phyloP scores from a whole-genome alignment of 257 asterid species.

The Paraleonurus japonicus region DNA sequence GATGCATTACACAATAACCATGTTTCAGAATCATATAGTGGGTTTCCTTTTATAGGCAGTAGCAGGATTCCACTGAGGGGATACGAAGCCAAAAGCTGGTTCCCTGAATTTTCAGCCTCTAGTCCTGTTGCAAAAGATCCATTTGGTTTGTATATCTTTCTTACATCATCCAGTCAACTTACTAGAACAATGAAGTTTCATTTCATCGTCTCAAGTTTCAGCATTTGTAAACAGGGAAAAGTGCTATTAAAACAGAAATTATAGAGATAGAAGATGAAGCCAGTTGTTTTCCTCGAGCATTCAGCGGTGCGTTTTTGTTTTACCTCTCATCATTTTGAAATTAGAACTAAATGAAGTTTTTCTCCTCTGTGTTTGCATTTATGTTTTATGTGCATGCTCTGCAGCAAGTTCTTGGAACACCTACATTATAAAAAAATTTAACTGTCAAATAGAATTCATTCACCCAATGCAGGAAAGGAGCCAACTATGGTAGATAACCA shows the following conservation, averaged over 20 bases:
- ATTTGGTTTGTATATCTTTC: constrained; percentile 29
- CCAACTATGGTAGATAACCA: neutral
- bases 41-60: constrained; percentile 18
- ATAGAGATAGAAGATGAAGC: constrained; percentile 6
- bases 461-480: constrained; percentile 25
- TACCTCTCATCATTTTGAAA: constrained; percentile 6
- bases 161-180: neutral
- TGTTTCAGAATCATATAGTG: constrained; percentile 11
- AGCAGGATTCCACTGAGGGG: constrained; percentile 16
- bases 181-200: neutral
- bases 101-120: constrained; percentile 13
- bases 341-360: neutral
- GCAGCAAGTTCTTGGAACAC: no score
- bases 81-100: neutral
- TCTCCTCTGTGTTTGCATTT: neutral
- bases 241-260: constrained; percentile 18
- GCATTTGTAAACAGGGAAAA: constrained; percentile 20
- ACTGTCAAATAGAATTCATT: constrained; percentile 12
- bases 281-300: neutral
- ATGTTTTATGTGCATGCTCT: neutral
- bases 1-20: constrained; percentile 6
- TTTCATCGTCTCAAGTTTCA: constrained; percentile 15
- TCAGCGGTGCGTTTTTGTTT: constrained; percentile 4
- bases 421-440: no score
- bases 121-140: constrained; percentile 10